Evolutionary conservation across 164 flowering plant genomes (phyloP), one percentile per base, ranked within the genome.

Genomic region (Piper longum): DNA sequence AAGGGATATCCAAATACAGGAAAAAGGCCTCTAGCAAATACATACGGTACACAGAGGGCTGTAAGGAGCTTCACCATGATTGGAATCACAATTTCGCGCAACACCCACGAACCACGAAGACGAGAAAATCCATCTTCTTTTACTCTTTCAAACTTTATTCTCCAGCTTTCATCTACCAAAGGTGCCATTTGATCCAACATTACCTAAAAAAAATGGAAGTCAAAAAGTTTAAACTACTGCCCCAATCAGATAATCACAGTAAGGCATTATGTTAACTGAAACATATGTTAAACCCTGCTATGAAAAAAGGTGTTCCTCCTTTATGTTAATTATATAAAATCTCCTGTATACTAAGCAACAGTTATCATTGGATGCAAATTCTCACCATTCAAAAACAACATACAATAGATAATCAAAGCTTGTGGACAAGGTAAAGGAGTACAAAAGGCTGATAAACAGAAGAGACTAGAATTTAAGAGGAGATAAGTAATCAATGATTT

Each of bases 131-230:
- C 99, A 71, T 95, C 82, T 17, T 89, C 93, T 70, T 89, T 85
- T 73, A 95, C 97, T 71, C 97, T 85, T 65, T 95, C 96, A 64
- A 95, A 89, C 65, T 91, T 95, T 19, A 77, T 42, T 66, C 96
- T 77, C 99, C 99, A 95, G 67, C 83, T 87, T 52, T 87, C 99
- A 67, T 91, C 97, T 43, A 88, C 93, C 62, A 95, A 69, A 12
- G 95, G 96, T 79, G 86, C 80, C 96, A 91, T 82, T 62, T 89
- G 96, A 71, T 95, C 96, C 77, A 90, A 64, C 97, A 88, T 95
- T 43, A 89, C 96, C 99, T 93, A 78, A 66, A 43, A 56, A 51
- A 5, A 59, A 59, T 63, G 6, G 72, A 5, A 43, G 2, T 16
- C 19, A 5, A 41, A 5, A 48, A 43, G 17, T 5, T 13, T 62